A percentile compares a stretch with the other conserved stretches of the same genome.
Conservation (phyloP, 768 basidiomycete genomes). For the Rhodotorula diobovata region DNA sequence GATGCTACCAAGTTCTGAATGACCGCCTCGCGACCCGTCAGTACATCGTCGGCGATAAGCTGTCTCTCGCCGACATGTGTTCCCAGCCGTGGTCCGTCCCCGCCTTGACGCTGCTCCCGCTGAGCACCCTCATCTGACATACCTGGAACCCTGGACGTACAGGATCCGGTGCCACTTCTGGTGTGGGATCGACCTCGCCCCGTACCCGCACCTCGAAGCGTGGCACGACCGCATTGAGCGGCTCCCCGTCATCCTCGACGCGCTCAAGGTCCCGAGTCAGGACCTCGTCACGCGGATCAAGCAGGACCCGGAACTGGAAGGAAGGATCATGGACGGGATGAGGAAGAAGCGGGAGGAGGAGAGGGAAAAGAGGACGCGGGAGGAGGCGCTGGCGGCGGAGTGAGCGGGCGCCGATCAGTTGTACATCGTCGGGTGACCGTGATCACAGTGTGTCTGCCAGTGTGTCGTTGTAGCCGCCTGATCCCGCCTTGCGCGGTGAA, state of each 20-base stretch:
- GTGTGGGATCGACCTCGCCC: slow-evolving; percentile 9
- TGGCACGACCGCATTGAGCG: slow-evolving; percentile 28
- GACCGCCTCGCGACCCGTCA: slow-evolving; percentile 9
- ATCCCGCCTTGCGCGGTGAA: too few relatives aligned
- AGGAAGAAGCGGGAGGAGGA: slow-evolving; percentile 1
- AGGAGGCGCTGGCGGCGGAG: neutral
- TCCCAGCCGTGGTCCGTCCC: slow-evolving; percentile 7
- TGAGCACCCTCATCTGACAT: neutral
- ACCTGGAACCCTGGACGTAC: neutral
- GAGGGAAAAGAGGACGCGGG: neutral
- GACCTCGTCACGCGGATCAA: slow-evolving; percentile 26
- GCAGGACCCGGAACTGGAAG: slow-evolving; percentile 12
- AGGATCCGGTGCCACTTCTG: slow-evolving; percentile 27
- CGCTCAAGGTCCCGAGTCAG: slow-evolving; percentile 20
- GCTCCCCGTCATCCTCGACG: slow-evolving; percentile 8
- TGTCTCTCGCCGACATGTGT: slow-evolving; percentile 16
- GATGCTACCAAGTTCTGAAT: slow-evolving; percentile 19
- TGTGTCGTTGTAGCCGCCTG: too few relatives aligned
- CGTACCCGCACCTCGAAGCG: slow-evolving; percentile 12
- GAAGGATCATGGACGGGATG: slow-evolving; percentile 24
- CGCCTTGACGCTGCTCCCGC: neutral
- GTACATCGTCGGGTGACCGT: too few relatives aligned
- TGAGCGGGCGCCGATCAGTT: neutral
- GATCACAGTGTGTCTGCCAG: too few relatives aligned
- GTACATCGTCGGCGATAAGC: slow-evolving; percentile 26